Base-by-base conservation (phyloP, 2,329 filamentous ascomycete species). In the Calonectria henricotiae region DNA sequence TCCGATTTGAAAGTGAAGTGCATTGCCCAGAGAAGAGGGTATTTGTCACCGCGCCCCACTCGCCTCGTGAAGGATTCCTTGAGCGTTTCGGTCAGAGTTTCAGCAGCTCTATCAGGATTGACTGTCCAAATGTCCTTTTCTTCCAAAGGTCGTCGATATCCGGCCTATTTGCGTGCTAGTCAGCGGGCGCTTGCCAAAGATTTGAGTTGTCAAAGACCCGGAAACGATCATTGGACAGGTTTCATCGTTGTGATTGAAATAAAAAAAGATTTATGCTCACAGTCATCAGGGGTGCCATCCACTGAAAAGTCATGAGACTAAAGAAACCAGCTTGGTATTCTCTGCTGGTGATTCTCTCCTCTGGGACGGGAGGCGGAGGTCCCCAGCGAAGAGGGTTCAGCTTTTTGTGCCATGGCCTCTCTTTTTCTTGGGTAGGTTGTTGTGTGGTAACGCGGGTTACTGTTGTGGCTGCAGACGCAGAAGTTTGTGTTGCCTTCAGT, bases 251-350 rank as follows among this genome's bases (percentile, higher is more conserved):
- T 13, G 8, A 39, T 37, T 15, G 8, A 23, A 46, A 13, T 39
- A 58, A 39, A 37, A 20, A 44, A 35, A 8, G 27, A 30, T 5
- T 30, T 30, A 32, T 62, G 85, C 89, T 83, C 81, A 92, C 92
- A 73, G 83, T 87, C 95, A 98, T 98, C 66, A 98, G 80, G 1
- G 94, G 92, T 0, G 91, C 90, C 87, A 98, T 96, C 96, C 96
- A 98, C 80, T 94, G 90, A 79, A 98, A 98, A 4, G 92, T 92
- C 25, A 97, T 80, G 67, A 87, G 80, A 83, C 94, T 97, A 73
- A 96, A 88, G 78, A 95, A 92, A 2, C 88, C 85, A 5, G 95
- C 95, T 4, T 85, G 86, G 79, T 94, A 87, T 83, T 98, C 95
- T 71, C 88, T 89, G 6, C 90, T 95, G 0, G 86, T 80, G 7